Evolutionary conservation across 2,329 filamentous ascomycete species (phyloP).

Genomic region (Metarhizium brunneum): DNA sequence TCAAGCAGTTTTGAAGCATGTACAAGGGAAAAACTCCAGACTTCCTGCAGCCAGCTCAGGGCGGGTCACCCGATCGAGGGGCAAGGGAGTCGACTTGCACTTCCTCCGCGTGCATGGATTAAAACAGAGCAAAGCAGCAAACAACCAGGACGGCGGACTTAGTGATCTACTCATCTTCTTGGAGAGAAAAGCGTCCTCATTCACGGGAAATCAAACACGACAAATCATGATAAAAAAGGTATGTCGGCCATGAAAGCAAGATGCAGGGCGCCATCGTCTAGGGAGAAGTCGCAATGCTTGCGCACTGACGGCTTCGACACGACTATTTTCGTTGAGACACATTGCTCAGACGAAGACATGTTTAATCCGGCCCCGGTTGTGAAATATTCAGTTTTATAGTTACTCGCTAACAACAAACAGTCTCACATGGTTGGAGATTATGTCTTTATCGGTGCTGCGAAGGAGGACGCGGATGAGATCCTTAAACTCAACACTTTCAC

Average conservation of each 20-base stretch:
- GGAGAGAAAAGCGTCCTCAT: conserved; percentile 57
- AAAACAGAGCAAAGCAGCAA: conserved; percentile 58
- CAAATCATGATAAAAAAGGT: conserved; percentile 66
- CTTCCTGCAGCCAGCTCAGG: conserved; percentile 20
- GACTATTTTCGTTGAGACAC: neutral
- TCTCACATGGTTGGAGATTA: conserved; percentile 60
- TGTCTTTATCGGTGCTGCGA: conserved; percentile 57
- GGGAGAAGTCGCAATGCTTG: conserved; percentile 2
- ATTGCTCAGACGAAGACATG: neutral
- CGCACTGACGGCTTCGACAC: conserved; percentile 2
- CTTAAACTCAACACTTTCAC: conserved; percentile 58
- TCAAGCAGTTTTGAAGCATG: conserved; percentile 34
- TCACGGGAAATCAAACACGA: conserved; percentile 33
- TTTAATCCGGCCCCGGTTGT: neutral
- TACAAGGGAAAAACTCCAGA: conserved; percentile 27
- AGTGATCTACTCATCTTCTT: conserved; percentile 57
- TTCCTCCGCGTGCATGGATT: conserved; percentile 50
- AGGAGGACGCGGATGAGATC: conserved; percentile 54
- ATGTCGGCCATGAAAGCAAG: conserved; percentile 40
- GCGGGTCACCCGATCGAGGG: conserved; percentile 15
- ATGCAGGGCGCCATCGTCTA: conserved; percentile 6
- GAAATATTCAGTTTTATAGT: conserved; percentile 25
- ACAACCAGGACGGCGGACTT: conserved; percentile 57
- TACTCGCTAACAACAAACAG: conserved; percentile 52
- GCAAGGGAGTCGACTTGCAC: conserved; percentile 15